Percentiles rank a stretch among this genome's conserved stretches.
Conservation (phyloP, 768 basidiomycete species). For the Kondoa subrosea region DNA sequence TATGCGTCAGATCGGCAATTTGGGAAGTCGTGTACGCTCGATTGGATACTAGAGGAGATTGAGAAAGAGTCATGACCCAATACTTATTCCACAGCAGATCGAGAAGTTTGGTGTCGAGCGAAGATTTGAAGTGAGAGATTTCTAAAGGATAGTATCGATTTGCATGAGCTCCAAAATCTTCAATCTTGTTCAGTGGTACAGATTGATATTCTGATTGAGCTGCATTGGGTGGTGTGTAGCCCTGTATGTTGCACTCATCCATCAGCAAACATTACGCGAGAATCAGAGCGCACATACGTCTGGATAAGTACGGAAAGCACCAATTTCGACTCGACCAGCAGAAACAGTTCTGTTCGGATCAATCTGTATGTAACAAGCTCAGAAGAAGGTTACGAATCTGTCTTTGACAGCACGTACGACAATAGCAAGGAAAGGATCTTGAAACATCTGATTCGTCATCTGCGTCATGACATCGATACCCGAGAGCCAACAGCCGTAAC, state of each 20-base stretch:
- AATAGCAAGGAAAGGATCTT: slow-evolving; percentile 92
- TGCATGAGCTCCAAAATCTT: slow-evolving; percentile 97
- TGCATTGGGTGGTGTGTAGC: slow-evolving; percentile 61
- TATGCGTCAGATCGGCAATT: slow-evolving; percentile 73
- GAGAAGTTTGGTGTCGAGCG: slow-evolving; percentile 67
- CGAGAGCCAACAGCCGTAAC: slow-evolving; percentile 97
- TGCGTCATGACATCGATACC: slow-evolving; percentile 98
- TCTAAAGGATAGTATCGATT: slow-evolving; percentile 89
- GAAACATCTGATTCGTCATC: slow-evolving; percentile 80
- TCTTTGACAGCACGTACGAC: slow-evolving; percentile 62
- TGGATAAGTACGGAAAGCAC: slow-evolving; percentile 94
- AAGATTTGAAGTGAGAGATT: slow-evolving; percentile 86
- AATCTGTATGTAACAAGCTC: slow-evolving; percentile 58
- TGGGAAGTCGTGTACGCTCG: slow-evolving; percentile 86
- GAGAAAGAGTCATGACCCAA: slow-evolving; percentile 92
- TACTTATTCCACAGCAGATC: slow-evolving; percentile 97
- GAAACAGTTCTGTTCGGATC: slow-evolving; percentile 97
- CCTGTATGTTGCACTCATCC: slow-evolving; percentile 30
- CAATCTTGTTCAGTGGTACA: slow-evolving; percentile 90
- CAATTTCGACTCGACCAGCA: slow-evolving; percentile 95
- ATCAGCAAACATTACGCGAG: background rate
- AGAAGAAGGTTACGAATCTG: too few relatives aligned
- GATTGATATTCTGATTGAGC: slow-evolving; percentile 75
- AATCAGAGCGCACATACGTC: slow-evolving; percentile 35
- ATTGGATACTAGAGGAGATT: slow-evolving; percentile 82